These are phyloP conservation scores for Plasmodium cynomolgi DNA, from an alignment of 169 alveolate species.

Conservation along the genomic window DNA sequence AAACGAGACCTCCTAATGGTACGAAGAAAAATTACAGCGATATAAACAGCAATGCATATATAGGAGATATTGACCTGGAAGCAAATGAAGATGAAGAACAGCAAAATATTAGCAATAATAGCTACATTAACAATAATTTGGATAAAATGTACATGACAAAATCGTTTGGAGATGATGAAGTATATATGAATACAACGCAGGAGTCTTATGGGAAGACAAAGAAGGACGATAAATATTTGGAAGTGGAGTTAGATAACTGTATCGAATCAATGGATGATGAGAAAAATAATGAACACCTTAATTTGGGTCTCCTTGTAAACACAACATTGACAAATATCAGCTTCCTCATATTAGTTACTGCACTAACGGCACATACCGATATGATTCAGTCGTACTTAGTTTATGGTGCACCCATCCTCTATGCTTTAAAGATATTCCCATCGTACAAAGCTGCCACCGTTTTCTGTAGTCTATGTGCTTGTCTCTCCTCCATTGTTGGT, in stretches of 20 bases:
- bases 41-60: neutral
- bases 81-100: neutral
- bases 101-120: neutral
- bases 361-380: conserved; percentile 28
- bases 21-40: neutral
- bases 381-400: conserved; percentile 29
- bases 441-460: conserved; percentile 49
- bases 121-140: conserved; percentile 9
- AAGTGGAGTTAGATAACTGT: conserved; percentile 33
- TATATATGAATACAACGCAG: neutral
- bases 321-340: conserved; percentile 15
- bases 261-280: conserved; percentile 24
- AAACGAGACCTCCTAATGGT: neutral
- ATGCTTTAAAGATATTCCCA: conserved; percentile 25
- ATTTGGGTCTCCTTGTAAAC: neutral
- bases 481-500: conserved; percentile 45
- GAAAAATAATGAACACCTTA: neutral
- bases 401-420: conserved; percentile 40
- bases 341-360: conserved; percentile 15
- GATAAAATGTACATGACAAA: conserved; percentile 14
- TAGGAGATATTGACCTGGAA: neutral
- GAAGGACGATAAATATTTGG: conserved; percentile 12
- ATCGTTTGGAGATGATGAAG: neutral
- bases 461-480: conserved; percentile 42
- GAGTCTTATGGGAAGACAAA: neutral